Base-by-base conservation (phyloP, 208 protist genomes). In the Porcisia hertigi region DNA sequence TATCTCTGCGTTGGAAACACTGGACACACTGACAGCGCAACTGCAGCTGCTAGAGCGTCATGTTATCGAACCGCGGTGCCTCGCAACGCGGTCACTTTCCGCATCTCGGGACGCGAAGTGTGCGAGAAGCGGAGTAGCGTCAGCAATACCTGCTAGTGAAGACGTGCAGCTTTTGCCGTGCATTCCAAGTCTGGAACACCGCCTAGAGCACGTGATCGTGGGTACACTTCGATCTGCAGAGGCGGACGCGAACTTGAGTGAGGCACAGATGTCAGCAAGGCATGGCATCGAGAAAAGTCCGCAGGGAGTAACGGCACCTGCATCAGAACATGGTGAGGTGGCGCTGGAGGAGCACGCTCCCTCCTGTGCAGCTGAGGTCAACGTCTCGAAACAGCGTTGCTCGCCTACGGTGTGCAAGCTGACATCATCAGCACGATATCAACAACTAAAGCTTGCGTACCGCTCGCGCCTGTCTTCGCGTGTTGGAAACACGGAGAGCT, bases 381-480 rank as follows among this genome's bases (percentile, higher is more conserved):
- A 2, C 45, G 11, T 47, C 8, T 41, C 65, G 45, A 39, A 11
- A 2, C 65, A 36, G 62, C 7, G 59, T 12, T 20, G 2, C 41
- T 25, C 34, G 72, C 62, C 63, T 2, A 14, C 9, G 20, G n/a
- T 49, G 8, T 79, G 75, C 30, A 25, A 8, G 2, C 30, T 73
- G 36, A 65, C 67, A 18, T 69, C 67, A 36, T 79, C 75, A 45
- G 34, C 25, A 3, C 67, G 69, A 6, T 79, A 79, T 69, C 75
- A 73, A 59, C 75, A 43, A 54, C 49, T 79, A 7, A 79, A 79
- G 67, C 66, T 43, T n/a, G 54, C 62, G 54, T 54, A 79, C 23
- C 75, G 71, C 25, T 36, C 54, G 1, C 11, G 7, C 43, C 18
- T 53, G 57, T 18, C 23, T 23, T 52, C 16, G 4, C 73, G 14